Base-by-base conservation (phyloP, 225 moss, liverwort and hornwort genomes). In the Neckera pumila region DNA sequence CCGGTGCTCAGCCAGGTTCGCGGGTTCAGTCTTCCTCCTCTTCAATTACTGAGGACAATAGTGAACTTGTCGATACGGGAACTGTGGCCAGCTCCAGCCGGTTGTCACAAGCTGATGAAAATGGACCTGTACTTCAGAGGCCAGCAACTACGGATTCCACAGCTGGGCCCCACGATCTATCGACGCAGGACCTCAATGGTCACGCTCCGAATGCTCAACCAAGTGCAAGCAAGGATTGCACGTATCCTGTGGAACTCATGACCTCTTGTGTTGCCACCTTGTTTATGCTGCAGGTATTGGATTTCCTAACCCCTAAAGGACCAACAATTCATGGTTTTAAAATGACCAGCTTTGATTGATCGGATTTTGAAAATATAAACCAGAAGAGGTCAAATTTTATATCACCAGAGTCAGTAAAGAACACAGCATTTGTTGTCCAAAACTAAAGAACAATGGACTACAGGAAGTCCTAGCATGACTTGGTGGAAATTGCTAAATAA, bases 201-300 rank as follows among this genome's bases (percentile, higher is more conserved):
- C 90, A 89, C 51, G 83, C 87, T 64, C 53, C 89, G 57, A 85
- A 38, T 79, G 42, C 73, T 77, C 81, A 90, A 86, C 65, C 89
- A 79, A 91, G 82, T 92, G 92, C 89, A 84, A 90, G 79, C 76
- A 93, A 90, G 75, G 96, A 95, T 86, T 90, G 89, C 84, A 83
- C 85, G 36, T 89, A 91, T 83, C 86, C 95, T 31, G 92, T 94
- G 45, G 96, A 96, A 74, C 93, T 99, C 34, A 96, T 99, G 95
- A 94, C 96, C 58, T 96, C 97, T 28, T 99, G 99, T 90, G 95
- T 99, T 62, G 97, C 96, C 53, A 95, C 97, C 38, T 91, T 99
- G 90, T 95, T 99, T 86, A 95, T 99, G 99, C 93, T 99, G 82
- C 97, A 99, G 99, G 99, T 97, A 86, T 86, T 59, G 84, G 79